Conservation (phyloP, 805 yeast genomes). For the Sugiyamaella boreocaroliniensis region DNA sequence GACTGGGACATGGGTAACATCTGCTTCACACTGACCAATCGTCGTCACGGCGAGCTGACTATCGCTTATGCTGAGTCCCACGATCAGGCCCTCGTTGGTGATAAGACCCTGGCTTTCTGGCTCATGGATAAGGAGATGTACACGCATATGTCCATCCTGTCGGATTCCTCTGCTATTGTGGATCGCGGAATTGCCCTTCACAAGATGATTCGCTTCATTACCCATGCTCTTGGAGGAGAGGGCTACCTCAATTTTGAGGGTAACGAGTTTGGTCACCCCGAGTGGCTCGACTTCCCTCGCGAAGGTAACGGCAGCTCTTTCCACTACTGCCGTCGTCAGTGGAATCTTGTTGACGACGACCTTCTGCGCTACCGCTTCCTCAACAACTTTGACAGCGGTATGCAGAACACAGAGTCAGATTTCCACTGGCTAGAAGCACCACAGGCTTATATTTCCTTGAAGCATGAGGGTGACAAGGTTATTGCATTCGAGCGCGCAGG, state of each 20-base stretch:
- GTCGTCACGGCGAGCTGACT: conserved; percentile 83
- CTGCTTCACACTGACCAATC: conserved; percentile 73
- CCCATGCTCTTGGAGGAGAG: conserved; percentile 93
- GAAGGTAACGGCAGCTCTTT: conserved; percentile 80
- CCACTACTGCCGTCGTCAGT: conserved; percentile 93
- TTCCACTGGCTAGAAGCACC: conserved; percentile 69
- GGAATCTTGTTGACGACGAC: conserved; percentile 75
- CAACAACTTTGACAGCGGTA: conserved; percentile 74
- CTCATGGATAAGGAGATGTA: conserved; percentile 98
- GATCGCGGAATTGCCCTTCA: conserved; percentile 90
- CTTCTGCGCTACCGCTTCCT: conserved; percentile 71
- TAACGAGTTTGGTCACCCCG: conserved; percentile 98
- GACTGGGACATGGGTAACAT: conserved; percentile 86
- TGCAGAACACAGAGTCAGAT: conserved; percentile 68
- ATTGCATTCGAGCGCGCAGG: conserved; percentile 85
- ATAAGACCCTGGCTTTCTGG: conserved; percentile 95
- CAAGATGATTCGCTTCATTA: conserved; percentile 79
- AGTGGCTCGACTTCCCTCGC: conserved; percentile 97
- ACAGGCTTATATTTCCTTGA: conserved; percentile 78
- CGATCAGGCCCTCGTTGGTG: conserved; percentile 97
- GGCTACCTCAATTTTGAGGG: conserved; percentile 96
- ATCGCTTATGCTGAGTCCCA: conserved; percentile 92
- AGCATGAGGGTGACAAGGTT: conserved; percentile 84
- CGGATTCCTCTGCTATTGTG: conserved; percentile 67
- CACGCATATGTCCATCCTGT: conserved; percentile 79